Percentiles rank a stretch among this genome's conserved stretches.
Conservation (phyloP, 2,329 filamentous ascomycete species). For the Magnaporthiopsis poae region DNA sequence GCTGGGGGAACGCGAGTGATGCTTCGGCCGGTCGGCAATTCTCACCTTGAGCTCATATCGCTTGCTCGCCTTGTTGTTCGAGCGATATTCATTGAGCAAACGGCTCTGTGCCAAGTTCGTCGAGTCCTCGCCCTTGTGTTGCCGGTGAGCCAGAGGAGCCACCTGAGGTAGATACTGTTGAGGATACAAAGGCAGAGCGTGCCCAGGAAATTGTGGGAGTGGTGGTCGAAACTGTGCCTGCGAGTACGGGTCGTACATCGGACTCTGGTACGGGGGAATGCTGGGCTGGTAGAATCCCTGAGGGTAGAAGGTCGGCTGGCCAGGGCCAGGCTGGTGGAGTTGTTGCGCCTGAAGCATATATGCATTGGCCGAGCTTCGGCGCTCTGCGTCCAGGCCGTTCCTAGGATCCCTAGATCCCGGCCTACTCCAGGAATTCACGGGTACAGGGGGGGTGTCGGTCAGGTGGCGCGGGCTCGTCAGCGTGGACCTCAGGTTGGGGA, state of each 20-base stretch:
- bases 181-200: slow-evolving; percentile 16
- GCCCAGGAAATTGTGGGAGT: slow-evolving; percentile 23
- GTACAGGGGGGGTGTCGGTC: slow-evolving; percentile 20
- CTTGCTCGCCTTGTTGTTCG: slow-evolving; percentile 59
- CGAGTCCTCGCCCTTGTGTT: slow-evolving; percentile 46
- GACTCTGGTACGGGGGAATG: slow-evolving; percentile 22
- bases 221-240: slow-evolving; percentile 23
- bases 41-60: slow-evolving; percentile 68
- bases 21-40: neutral
- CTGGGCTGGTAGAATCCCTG: slow-evolving; percentile 2
- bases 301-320: slow-evolving; percentile 4
- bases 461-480: slow-evolving; percentile 15
- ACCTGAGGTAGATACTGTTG: slow-evolving; percentile 17
- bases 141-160: slow-evolving; percentile 22
- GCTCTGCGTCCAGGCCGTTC: slow-evolving; percentile 9
- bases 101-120: slow-evolving; percentile 57
- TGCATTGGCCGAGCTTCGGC: slow-evolving; percentile 2
- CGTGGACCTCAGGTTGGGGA: slow-evolving; percentile 4
- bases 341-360: slow-evolving; percentile 2
- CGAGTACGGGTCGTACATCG: slow-evolving; percentile 28
- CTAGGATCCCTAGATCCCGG: slow-evolving; percentile 25
- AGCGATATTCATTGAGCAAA: slow-evolving; percentile 70
- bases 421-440: slow-evolving; percentile 28
- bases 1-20: neutral
- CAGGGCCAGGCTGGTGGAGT: slow-evolving; percentile 1